Evolutionary conservation across 129 eudicot species (phyloP).

Genomic region (Ambrosia trifida): DNA sequence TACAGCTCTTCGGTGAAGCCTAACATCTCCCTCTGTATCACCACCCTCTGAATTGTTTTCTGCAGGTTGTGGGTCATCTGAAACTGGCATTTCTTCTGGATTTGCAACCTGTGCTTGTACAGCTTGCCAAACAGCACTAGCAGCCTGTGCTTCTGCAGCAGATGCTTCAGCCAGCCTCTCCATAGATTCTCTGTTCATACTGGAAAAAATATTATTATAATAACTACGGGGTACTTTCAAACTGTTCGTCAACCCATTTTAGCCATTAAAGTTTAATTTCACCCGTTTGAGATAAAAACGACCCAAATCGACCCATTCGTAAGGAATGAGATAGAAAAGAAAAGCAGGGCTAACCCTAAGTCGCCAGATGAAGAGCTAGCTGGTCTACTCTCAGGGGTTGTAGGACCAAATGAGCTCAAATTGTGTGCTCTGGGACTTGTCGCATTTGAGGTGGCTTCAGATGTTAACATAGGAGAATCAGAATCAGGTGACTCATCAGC

Average conservation of each 20-base stretch:
- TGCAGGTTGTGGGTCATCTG: slow-evolving; percentile 55
- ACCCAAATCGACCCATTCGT: not conserved
- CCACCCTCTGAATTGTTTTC: slow-evolving; percentile 67
- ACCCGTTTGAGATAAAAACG: not conserved
- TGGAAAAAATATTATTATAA: slow-evolving; percentile 24
- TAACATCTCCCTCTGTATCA: slow-evolving; percentile 72
- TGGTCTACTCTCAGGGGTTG: slow-evolving; percentile 42
- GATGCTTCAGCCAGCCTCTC: slow-evolving; percentile 87
- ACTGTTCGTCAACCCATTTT: not conserved
- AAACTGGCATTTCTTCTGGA: slow-evolving; percentile 34
- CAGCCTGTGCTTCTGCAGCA: slow-evolving; percentile 94
- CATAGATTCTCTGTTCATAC: slow-evolving; percentile 72
- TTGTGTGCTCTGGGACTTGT: slow-evolving; percentile 45
- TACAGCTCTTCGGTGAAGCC: slow-evolving; percentile 97
- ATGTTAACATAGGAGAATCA: slow-evolving; percentile 38
- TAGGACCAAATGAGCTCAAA: slow-evolving; percentile 31
- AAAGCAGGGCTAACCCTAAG: slow-evolving; percentile 45
- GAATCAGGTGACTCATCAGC: slow-evolving; percentile 72
- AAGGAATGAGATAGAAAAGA: not conserved
- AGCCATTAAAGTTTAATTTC: not conserved
- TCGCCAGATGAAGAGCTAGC: slow-evolving; percentile 46
- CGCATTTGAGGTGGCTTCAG: slow-evolving; percentile 30
- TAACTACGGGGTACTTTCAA: not conserved
- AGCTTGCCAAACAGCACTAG: slow-evolving; percentile 93
- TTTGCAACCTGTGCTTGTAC: slow-evolving; percentile 71